Base-by-base conservation (phyloP, 306 rosid species). In the Begonia masoniana region DNA sequence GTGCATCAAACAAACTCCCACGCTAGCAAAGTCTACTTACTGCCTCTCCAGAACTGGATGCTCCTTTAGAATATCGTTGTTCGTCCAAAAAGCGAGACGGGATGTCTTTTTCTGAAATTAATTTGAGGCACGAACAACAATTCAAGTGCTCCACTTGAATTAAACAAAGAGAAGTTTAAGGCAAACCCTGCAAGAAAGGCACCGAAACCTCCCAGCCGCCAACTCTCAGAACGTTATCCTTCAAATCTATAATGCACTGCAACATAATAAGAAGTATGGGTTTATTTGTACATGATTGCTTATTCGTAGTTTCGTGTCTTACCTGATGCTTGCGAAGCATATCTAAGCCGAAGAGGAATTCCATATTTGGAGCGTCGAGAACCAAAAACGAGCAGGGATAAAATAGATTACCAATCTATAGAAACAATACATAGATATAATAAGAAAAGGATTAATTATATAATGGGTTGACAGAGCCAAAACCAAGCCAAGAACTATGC, bases 281-380 rank as follows among this genome's bases (percentile, higher is more conserved):
- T 21, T 21, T 3, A 21, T 1, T 21, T 21, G 24, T 1, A 21
- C 24, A 21, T 21, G 24, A 21, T 21, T 21, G 3, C 24, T 21
- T 21, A 21, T 21, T 21, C 4, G 24, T 3, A 21, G 39, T 45
- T 45, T 45, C 49, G n/a, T 45, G 13, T 45, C 58, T 62, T 75
- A 86, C 99, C 99, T 91, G 96, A 71, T 91, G 96, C 76, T 91
- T 91, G 19, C 93, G 77, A 57, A 91, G 96, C 96, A 91, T 91
- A 72, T 91, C 99, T 70, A 91, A 64, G 55, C 96, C 96, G 59
- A 92, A 92, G 60, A 86, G 94, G 62, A 92, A 92, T 60, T 92
- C 99, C 88, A 92, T 92, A 65, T 86, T 86, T 47, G 94, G 80
- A 58, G 88, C 61, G 70, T 92, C 99, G 46, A 91, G 70, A 54